Evolutionary conservation across 805 yeast genomes (phyloP).

Genomic region (Maudiozyma pseudohumilis): DNA sequence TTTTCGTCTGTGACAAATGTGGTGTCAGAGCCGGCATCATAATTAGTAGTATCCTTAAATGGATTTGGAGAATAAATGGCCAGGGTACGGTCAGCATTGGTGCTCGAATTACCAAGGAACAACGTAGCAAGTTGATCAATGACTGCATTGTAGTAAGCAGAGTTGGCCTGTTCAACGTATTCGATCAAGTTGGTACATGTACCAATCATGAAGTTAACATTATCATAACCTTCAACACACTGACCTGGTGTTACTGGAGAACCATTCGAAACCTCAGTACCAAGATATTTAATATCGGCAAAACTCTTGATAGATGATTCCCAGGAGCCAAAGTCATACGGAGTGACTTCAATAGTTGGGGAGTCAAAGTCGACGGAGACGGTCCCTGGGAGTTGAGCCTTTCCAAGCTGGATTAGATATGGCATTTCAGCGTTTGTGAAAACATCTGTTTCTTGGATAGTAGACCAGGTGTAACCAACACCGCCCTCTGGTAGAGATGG

Average conservation of each 20-base stretch:
- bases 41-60: conserved; percentile 37
- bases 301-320: conserved; percentile 63
- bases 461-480: conserved; percentile 51
- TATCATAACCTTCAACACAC: conserved; percentile 67
- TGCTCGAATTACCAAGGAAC: conserved; percentile 2
- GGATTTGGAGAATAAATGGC: conserved; percentile 71
- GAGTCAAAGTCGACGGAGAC: conserved; percentile 50
- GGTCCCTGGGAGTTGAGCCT: conserved; percentile 55
- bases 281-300: conserved; percentile 57
- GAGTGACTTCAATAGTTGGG: conserved; percentile 53
- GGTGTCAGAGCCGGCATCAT: conserved; percentile 25
- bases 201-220: conserved; percentile 72
- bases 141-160: conserved; percentile 48
- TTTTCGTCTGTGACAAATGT: conserved; percentile 34
- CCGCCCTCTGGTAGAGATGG: conserved; percentile 49
- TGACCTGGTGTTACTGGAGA: conserved; percentile 33
- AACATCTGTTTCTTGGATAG: conserved; percentile 49
- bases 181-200: conserved; percentile 43
- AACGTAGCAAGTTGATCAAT: conserved; percentile 1
- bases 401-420: conserved; percentile 56
- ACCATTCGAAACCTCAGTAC: conserved; percentile 56
- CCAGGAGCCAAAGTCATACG: conserved; percentile 80
- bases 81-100: conserved; percentile 1
- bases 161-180: conserved; percentile 9
- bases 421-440: conserved; percentile 59